These are phyloP conservation scores for Monsonia emarginata DNA, from an alignment of 441 rosid species.

Conservation along the genomic window DNA sequence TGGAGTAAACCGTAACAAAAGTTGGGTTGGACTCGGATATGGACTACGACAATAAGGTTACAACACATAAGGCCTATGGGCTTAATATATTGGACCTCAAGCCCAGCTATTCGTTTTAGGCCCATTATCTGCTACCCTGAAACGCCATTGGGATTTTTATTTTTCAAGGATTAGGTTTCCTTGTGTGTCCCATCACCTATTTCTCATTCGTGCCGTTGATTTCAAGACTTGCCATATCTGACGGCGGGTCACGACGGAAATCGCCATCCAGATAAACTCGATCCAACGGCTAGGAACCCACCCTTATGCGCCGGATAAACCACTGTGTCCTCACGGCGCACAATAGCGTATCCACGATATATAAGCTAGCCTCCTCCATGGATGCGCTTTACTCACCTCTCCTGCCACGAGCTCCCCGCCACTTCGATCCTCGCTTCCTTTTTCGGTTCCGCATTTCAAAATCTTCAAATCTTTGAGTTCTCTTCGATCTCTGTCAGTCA, in stretches of 20 bases:
- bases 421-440: conserved; percentile 14
- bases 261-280: background rate
- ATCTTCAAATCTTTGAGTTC: background rate
- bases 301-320: conserved; percentile 20
- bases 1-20: too few relatives aligned
- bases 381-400: conserved; percentile 38
- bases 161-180: background rate
- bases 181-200: background rate
- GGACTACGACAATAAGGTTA: too few relatives aligned
- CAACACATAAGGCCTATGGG: background rate
- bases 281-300: conserved; percentile 24
- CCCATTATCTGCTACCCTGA: background rate
- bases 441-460: background rate
- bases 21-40: too few relatives aligned
- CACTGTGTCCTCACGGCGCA: conserved; percentile 20
- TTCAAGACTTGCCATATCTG: background rate
- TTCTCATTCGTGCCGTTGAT: background rate
- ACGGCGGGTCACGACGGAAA: background rate
- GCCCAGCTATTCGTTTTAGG: background rate
- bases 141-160: background rate
- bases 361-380: conserved; percentile 28
- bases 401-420: conserved; percentile 20
- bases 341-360: conserved; percentile 22
- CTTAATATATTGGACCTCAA: background rate
- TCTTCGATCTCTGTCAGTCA: background rate